phyloP scores from a whole-genome alignment of 345 rosid genomes.

The Kernera saxatilis region DNA sequence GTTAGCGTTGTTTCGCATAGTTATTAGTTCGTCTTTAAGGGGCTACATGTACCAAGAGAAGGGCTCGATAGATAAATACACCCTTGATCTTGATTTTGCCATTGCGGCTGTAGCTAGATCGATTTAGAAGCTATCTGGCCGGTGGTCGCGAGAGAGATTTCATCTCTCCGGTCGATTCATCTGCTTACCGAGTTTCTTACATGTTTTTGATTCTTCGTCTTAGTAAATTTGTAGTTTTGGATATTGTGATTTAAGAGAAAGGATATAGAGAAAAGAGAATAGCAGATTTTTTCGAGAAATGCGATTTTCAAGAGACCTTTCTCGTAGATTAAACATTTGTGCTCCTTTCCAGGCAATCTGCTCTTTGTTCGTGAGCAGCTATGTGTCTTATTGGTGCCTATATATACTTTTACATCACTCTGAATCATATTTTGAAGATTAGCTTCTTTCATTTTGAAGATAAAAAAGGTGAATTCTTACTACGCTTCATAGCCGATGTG shows the following conservation, averaged over 20 bases:
- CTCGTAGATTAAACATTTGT: neutral
- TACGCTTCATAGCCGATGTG: too few relatives aligned
- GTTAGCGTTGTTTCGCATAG: neutral
- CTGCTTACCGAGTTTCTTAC: constrained; percentile 95
- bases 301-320: neutral
- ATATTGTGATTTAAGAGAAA: constrained; percentile 10
- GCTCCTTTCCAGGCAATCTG: constrained; percentile 26
- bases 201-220: neutral
- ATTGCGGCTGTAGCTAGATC: constrained; percentile 65
- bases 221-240: neutral
- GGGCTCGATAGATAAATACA: constrained; percentile 19
- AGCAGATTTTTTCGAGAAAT: neutral
- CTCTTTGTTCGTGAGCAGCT: constrained; percentile 9
- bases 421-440: neutral
- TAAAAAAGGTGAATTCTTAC: too few relatives aligned
- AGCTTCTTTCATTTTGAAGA: neutral
- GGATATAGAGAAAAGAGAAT: neutral
- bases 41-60: constrained; percentile 74
- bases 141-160: constrained; percentile 46
- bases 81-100: constrained; percentile 61
- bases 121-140: constrained; percentile 67
- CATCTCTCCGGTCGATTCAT: constrained; percentile 42
- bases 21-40: neutral
- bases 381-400: constrained; percentile 26
- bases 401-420: neutral